These are phyloP conservation scores for Raphanus raphanistrum DNA, from an alignment of 345 rosid species.

Conservation along the genomic window DNA sequence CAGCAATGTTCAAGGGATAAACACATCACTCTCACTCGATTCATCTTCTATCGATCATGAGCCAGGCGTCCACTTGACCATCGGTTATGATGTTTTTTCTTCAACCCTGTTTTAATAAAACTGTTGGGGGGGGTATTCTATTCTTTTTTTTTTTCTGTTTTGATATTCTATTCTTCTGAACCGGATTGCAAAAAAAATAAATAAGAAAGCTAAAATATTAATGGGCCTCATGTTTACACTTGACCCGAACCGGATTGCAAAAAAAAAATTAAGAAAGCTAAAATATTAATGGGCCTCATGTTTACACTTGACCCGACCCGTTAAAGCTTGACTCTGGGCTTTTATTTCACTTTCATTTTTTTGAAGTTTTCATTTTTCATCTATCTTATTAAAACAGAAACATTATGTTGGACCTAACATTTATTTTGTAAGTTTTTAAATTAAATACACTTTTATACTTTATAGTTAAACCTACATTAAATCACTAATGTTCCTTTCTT, in stretches of 20 bases:
- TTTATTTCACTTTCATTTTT: too few relatives aligned
- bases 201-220: neutral
- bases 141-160: too few relatives aligned
- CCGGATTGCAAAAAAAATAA: neutral
- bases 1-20: slow-evolving; percentile 39
- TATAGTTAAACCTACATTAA: too few relatives aligned
- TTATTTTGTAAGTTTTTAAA: too few relatives aligned
- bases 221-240: neutral
- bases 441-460: too few relatives aligned
- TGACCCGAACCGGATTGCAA: neutral
- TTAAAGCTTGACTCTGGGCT: too few relatives aligned
- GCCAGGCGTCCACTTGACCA: slow-evolving; percentile 36
- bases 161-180: neutral
- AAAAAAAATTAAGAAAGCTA: neutral
- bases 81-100: slow-evolving; percentile 15
- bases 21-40: slow-evolving; percentile 31
- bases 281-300: neutral
- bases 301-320: neutral
- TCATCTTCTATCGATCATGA: slow-evolving; percentile 34
- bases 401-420: too few relatives aligned
- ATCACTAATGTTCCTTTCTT: too few relatives aligned
- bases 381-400: too few relatives aligned
- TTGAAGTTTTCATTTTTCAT: too few relatives aligned
- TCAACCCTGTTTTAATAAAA: neutral
- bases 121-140: too few relatives aligned